Base-by-base conservation (phyloP, 2,329 filamentous ascomycete genomes). In the Exophiala sp. region DNA sequence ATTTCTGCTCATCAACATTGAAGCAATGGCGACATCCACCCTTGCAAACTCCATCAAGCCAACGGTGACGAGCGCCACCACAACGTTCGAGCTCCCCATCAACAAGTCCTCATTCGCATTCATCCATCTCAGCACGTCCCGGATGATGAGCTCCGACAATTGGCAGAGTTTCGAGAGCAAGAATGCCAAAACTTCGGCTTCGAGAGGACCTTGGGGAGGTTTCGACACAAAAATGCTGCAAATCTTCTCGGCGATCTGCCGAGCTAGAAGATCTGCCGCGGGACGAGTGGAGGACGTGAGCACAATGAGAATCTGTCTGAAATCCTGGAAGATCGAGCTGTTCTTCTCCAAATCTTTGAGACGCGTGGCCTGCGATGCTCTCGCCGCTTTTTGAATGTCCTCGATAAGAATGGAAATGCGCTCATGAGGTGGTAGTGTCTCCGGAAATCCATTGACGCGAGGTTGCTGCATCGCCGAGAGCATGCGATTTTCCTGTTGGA, bases 1-100 rank as follows among this genome's bases (percentile, higher is more conserved):
- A 55, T 89, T 87, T 51, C 82, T 81, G 48, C 83, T 77, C 48
- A 80, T 73, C 16, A 97, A 75, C 1, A 85, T 81, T 64, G 85
- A 84, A 6, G 87, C 80, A 58, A 90, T 78, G 44, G 86, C 82
- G 18, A 79, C 74, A 61, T 90, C 86, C 43, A 90, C 79, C 44
- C 77, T 76, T 49, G 77, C 75, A 52, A 83, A 71, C 53, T 83
- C 80, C 60, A 85, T 70, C 27, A 85, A 67, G 8, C 75, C 75
- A 39, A 76, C 75, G 54, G 78, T 75, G 52, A 84, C 74, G 24
- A 85, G 70, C 43, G 77, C 75, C 43, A 81, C 71, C 30, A 80
- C 81, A 19, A 82, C 79, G 10, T 74, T 72, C 16, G 81, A 73
- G 56, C 83, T 83, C 64, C 81, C 79, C 58, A 84, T 72, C 53